Evolutionary conservation across 2,329 filamentous ascomycete species (phyloP), one percentile per base, ranked within the genome.

Genomic region (Exophiala sp.): DNA sequence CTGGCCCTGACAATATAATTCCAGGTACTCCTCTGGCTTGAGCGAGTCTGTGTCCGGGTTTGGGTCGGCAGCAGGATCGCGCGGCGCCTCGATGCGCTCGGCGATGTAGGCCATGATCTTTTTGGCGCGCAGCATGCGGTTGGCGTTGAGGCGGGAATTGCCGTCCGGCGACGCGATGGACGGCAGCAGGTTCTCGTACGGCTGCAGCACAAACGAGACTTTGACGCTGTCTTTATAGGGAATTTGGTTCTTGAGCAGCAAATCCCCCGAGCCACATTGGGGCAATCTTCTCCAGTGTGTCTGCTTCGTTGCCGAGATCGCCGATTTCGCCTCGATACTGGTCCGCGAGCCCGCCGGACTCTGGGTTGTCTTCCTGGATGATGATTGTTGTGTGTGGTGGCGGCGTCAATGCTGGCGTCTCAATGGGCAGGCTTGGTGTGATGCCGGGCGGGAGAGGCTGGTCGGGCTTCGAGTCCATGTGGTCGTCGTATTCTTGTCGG

Each of bases 81-180:
- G 68, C 2, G 75, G 76, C 6, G 80, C 76, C 60, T 97, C 91
- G 50, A 98, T 91, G 47, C 90, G 80, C 68, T 98, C 93, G 1
- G 89, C 88, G 14, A 98, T 81, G 62, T 98, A 98, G 0, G 83
- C 81, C 50, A 97, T 71, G 18, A 98, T 93, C 74, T 98, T 98
- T 71, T 88, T 91, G 2, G 94, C 88, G 40, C 93, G 81, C 43
- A 98, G 76, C 93, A 98, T 97, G 48, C 91, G 81, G 64, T 97
- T 98, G 9, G 93, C 93, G 65, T 97, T 98, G 44, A 98, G 76
- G 19, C 93, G 83, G 58, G 90, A 91, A 66, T 91, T 95, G 45
- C 75, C 85, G 63, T 95, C 89, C 2, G 81, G 69, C 19, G 82
- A 79, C 24, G 85, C 80, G 43, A 96, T 85, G 47, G 77, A 78